Conservation (phyloP, 169 alveolate genomes). For the Plasmodium vinckei region DNA sequence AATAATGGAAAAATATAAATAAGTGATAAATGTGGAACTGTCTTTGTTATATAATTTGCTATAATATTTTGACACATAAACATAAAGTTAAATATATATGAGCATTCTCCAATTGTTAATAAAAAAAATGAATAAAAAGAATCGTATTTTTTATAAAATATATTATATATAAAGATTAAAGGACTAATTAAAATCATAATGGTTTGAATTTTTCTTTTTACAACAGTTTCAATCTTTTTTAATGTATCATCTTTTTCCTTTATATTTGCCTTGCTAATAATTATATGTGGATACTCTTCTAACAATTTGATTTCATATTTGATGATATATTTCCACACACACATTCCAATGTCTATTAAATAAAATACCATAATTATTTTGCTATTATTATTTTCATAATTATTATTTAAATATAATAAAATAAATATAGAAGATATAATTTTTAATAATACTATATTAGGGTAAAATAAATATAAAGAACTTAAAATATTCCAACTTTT, state of each 20-base stretch:
- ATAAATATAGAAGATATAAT: constrained; percentile 9
- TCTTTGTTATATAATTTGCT: constrained; percentile 19
- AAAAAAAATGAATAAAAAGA: constrained; percentile 24
- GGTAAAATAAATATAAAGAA: constrained; percentile 7
- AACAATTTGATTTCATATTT: constrained; percentile 20
- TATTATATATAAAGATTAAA: constrained; percentile 15
- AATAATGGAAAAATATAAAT: constrained; percentile 19
- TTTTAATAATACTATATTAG: constrained; percentile 4
- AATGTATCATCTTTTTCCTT: not conserved
- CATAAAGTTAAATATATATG: constrained; percentile 46
- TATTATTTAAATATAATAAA: constrained; percentile 50
- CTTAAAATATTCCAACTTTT: constrained; percentile 13
- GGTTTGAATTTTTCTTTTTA: constrained; percentile 11
- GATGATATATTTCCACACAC: constrained; percentile 13
- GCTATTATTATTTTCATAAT: not conserved
- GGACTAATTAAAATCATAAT: constrained; percentile 4
- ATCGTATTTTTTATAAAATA: constrained; percentile 20
- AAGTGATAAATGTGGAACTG: constrained; percentile 6
- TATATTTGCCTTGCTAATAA: not conserved
- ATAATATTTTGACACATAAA: constrained; percentile 51
- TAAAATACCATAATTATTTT: constrained; percentile 38
- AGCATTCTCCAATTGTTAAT: constrained; percentile 13
- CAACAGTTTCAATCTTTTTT: constrained; percentile 1
- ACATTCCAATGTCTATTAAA: constrained; percentile 14
- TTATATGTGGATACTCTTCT: constrained; percentile 13